Base-by-base conservation (phyloP, 2,329 filamentous ascomycete species). In the Neurospora sp. region DNA sequence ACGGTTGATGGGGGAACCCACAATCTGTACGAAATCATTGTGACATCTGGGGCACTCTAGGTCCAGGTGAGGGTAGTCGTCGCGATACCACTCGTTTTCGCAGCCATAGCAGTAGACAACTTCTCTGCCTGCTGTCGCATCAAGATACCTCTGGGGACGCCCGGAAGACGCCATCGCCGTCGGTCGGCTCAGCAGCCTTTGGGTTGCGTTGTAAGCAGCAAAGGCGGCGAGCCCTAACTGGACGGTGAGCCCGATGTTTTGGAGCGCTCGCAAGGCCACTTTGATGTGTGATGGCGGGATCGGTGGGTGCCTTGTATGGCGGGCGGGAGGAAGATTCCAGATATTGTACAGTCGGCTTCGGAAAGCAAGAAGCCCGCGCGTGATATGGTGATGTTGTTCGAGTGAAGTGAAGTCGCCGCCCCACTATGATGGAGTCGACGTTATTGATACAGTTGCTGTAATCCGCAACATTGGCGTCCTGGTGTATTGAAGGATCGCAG, bases 31-130 rank as follows among this genome's bases (percentile, higher is more conserved):
- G 74, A 92, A 89, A 23, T 97, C 92, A 43, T 89, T 88, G 4
- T 85, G 78, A 78, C 96, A 99, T n/a, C 82, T 80, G 17, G 93
- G 93, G 77, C 96, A 99, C 17, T 81, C 82, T 72, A 97, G 81
- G 36, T 81, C 89, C 10, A 67, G 68, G 73, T 86, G 84, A 8
- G 52, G 52, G 4, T 62, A 62, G 73, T 91, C 86, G 71, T 92
- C 87, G 71, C 88, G 84, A 76, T 91, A 92, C 93, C 93, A 98
- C 79, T 97, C 91, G 73, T 91, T 82, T 68, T 86, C 79, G 81
- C 96, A 98, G 71, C 85, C 82, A 80, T 98, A 93, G 80, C 96
- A 99, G 79, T 87, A 96, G 69, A 97, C 90, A 73, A 95, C 87
- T 77, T 97, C 92, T 73, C 88, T 84, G 72, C 81, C 81, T 5